Base-by-base conservation (phyloP, 1,284 basidiomycete species). In the Ganoderma boninense region DNA sequence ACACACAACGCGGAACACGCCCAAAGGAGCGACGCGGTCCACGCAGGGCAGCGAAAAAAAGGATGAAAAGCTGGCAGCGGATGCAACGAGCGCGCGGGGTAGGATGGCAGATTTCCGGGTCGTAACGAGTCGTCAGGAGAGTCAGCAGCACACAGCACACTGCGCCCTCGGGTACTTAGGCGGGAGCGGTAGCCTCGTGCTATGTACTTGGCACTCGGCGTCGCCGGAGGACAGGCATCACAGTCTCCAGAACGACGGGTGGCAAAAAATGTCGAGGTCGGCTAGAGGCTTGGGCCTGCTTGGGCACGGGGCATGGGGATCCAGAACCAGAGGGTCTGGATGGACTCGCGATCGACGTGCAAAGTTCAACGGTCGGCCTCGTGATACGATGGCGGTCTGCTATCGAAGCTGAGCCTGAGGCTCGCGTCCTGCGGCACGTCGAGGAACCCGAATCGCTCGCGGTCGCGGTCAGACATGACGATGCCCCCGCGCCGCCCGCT, bases 381-480 rank as follows among this genome's bases (percentile, higher is more conserved):
- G 23, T 59, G 69, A 56, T 68, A 73, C 54, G 72, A 71, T 42
- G 66, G 56, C 54, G 70, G 70, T 32, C 65, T 67, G 43, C 65
- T 65, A 35, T 71, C 69, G 20, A 49, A n/a, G n/a, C 46, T 11
- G 10, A 52, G 49, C 23, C 49, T 26, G 23, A 52, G 49, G 38
- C 44, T 64, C n/a, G 67, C 73, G 65, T 70, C 73, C 59, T 62
- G 54, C 46, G 73, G 73, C 32, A 74, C 73, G 57, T 74, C 73
- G 62, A 71, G 38, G 56, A 70, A 65, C 44, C 73, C 73, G 42
- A 70, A 64, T 38, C 66, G 66, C 42, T 71, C 62, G 16, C 70
- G 40, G 38, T 70, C 70, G 11, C 67, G 73, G 43, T 69, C 66
- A 14, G 60, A 62, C 42, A 69, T 57, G 26, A 69, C n/a, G 54